Base-by-base conservation (phyloP, 441 rosid species). In the Gossypium davidsonii region DNA sequence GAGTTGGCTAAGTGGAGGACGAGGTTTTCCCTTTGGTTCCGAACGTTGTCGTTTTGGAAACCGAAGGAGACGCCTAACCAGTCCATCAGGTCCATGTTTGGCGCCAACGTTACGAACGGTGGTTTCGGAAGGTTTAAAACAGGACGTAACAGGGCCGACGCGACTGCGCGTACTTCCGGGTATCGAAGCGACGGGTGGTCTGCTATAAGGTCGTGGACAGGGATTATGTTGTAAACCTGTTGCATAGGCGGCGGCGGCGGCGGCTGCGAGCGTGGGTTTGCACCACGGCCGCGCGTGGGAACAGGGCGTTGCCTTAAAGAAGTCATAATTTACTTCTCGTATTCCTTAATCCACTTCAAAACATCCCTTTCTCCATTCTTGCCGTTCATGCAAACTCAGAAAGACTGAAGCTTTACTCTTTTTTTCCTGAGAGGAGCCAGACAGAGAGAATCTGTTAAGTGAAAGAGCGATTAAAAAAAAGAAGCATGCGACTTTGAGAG, bases 21-120 rank as follows among this genome's bases (percentile, higher is more conserved):
- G 56, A 89, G 81, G 82, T 89, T 84, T 82, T 89, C 93, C 74
- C 93, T 34, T 80, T 89, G 93, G 78, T 89, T 89, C 60, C 86
- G 77, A 1, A 87, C 93, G 83, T 73, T 89, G 61, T 84, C 91
- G 26, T 26, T 58, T 73, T 89, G 93, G 73, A 89, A 89, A 2
- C 93, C 88, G 65, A 87, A 89, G 61, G 83, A 76, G 61, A 57
- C 49, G 15, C 86, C 85, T 1, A 89, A 80, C 89, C 91, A 89
- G 81, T 87, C 91, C 79, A 89, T 78, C 66, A 89, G 73, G 81
- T 89, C 93, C 86, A 79, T 78, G 74, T 81, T 78, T 9, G 81
- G 69, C 4, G 64, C 78, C 85, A 84, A 85, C 49, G 73, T 67
- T 20, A 74, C 31, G 73, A 74, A 81, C 64, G 85, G 91, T 4